A percentile compares a stretch with the other conserved stretches of the same genome.
Conservation (phyloP, 192 early-diverging fungal genomes). For the Coemansia sp. region DNA sequence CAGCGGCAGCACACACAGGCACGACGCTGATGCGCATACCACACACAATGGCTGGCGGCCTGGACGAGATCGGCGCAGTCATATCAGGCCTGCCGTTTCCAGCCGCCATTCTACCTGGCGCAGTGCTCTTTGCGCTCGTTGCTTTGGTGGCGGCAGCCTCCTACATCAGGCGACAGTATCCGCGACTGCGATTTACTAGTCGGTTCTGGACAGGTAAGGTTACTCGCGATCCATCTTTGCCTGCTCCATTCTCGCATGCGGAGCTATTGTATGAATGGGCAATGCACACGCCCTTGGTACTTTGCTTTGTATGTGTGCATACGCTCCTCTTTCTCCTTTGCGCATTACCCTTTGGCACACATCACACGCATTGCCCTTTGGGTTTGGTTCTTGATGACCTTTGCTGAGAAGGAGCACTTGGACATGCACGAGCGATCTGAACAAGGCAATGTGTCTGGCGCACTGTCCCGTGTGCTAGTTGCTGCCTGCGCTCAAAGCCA, state of each 20-base stretch:
- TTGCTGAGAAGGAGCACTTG: not conserved
- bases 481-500: not conserved
- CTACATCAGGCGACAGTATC: slow-evolving; percentile 10
- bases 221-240: not conserved
- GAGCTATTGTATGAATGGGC: not conserved
- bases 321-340: not conserved
- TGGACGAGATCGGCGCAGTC: not conserved
- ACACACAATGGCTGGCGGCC: not conserved
- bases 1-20: not conserved
- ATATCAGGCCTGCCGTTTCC: slow-evolving; percentile 4
- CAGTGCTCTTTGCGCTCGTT: slow-evolving; percentile 22
- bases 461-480: not conserved
- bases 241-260: not conserved
- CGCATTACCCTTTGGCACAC: not conserved
- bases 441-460: not conserved
- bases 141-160: not conserved
- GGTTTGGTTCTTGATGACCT: not conserved
- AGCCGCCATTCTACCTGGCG: slow-evolving; percentile 26
- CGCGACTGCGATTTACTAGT: not conserved
- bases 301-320: no score
- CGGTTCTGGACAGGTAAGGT: slow-evolving; percentile 4
- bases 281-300: not conserved
- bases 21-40: not conserved
- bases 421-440: not conserved
- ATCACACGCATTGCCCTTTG: not conserved